Conservation (phyloP, 805 yeast species). For the Kodamaea hsintzibuensis region DNA sequence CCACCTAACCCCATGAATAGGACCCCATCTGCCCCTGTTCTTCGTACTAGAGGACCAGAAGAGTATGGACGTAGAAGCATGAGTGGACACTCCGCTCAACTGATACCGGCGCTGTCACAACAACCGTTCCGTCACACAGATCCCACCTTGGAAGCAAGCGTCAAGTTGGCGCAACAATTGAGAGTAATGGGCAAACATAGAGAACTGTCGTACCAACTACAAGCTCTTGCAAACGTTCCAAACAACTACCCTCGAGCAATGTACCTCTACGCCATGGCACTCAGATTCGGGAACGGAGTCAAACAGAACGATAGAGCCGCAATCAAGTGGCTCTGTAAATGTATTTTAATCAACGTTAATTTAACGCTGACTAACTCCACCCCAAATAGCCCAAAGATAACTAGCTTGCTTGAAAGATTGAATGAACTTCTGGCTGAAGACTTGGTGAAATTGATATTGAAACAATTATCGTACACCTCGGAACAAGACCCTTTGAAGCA, state of each 20-base stretch:
- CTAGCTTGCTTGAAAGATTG: conserved; percentile 25
- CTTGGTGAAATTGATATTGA: conserved; percentile 25
- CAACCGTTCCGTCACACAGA: not conserved
- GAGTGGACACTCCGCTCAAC: not conserved
- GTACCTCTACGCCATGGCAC: conserved; percentile 66
- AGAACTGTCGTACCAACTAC: conserved; percentile 70
- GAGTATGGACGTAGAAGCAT: not conserved
- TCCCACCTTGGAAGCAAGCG: conserved; percentile 28
- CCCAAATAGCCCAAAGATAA: conserved; percentile 10
- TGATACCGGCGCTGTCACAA: not conserved
- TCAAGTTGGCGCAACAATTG: conserved; percentile 47
- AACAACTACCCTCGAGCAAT: conserved; percentile 57
- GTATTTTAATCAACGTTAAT: conserved; percentile 25
- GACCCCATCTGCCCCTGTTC: conserved; percentile 1
- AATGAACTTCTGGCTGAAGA: conserved; percentile 30
- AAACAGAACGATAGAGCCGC: conserved; percentile 55
- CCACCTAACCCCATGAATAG: not conserved
- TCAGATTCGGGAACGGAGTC: conserved; percentile 70
- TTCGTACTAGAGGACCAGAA: not conserved
- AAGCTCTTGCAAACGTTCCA: conserved; percentile 63
- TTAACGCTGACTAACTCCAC: conserved; percentile 2
- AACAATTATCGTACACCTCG: conserved; percentile 22
- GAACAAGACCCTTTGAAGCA: conserved; percentile 28
- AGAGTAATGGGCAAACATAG: conserved; percentile 60
- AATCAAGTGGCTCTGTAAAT: conserved; percentile 59